Conservation (phyloP, 148 eudicot species). For the Diospyros lotus region DNA sequence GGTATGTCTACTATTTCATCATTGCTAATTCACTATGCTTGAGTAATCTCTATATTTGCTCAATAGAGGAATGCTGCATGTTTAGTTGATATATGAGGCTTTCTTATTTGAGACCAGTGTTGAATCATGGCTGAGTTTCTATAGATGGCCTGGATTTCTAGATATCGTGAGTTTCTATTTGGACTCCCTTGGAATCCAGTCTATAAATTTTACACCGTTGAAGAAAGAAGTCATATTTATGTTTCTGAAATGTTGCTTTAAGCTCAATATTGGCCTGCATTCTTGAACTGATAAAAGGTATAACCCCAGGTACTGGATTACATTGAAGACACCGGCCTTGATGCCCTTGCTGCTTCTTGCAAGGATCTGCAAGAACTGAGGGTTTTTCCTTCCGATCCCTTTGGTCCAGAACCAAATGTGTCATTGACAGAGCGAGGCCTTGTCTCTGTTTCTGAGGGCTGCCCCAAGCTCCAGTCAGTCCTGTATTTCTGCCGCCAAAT, state of each 20-base stretch:
- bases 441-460: slow-evolving; percentile 74
- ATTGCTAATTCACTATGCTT: background rate
- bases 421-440: slow-evolving; percentile 81
- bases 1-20: slow-evolving; percentile 43
- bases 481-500: slow-evolving; percentile 90
- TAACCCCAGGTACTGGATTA: slow-evolving; percentile 69
- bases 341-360: slow-evolving; percentile 64
- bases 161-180: background rate
- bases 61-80: background rate
- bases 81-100: too few species aligned
- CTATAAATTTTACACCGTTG: background rate
- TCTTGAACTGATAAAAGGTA: background rate
- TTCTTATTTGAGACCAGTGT: background rate
- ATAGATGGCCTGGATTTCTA: background rate
- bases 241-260: background rate
- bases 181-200: too few species aligned
- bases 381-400: slow-evolving; percentile 91
- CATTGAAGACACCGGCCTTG: slow-evolving; percentile 85
- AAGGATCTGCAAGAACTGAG: slow-evolving; percentile 75
- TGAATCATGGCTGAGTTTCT: background rate
- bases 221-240: background rate
- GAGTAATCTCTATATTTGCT: background rate
- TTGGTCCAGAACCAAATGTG: slow-evolving; percentile 62
- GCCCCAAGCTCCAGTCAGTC: slow-evolving; percentile 83
- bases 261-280: background rate